These are phyloP conservation scores for Colletotrichum australisinense DNA, from an alignment of 2,329 filamentous ascomycete genomes.

Conservation along the genomic window DNA sequence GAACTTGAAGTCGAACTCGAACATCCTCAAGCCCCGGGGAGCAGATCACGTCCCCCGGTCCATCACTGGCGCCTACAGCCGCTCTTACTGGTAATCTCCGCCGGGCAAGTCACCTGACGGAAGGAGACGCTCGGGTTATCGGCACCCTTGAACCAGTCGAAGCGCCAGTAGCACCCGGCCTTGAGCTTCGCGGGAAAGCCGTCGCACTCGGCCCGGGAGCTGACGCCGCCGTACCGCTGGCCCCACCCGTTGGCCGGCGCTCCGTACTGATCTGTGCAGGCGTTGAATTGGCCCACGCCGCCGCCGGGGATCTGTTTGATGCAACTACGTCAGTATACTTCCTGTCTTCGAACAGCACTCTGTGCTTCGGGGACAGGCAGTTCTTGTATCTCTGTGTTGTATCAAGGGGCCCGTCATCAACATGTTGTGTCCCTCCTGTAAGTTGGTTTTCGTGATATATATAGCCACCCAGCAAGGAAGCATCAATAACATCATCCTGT, in stretches of 20 bases:
- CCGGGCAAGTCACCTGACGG: conserved; percentile 66
- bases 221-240: conserved; percentile 68
- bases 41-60: neutral
- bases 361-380: too few relatives aligned
- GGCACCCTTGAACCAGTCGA: conserved; percentile 71
- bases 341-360: too few relatives aligned
- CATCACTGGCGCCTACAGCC: conserved; percentile 46
- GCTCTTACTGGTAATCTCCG: conserved; percentile 55
- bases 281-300: conserved; percentile 65
- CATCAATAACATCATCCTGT: neutral
- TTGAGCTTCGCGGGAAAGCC: conserved; percentile 64
- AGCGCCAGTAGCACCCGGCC: conserved; percentile 71
- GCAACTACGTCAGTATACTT: neutral
- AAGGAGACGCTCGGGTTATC: conserved; percentile 69
- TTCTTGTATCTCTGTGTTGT: neutral
- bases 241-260: conserved; percentile 64
- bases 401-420: neutral
- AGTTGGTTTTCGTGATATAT: neutral
- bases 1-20: too few relatives aligned
- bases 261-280: conserved; percentile 52
- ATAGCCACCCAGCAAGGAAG: neutral
- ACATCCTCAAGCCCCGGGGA: neutral
- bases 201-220: conserved; percentile 61
- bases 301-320: conserved; percentile 57
- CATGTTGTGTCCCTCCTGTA: neutral